Conservation (phyloP, 306 rosid genomes). For the Cicer pinnatifidum region DNA sequence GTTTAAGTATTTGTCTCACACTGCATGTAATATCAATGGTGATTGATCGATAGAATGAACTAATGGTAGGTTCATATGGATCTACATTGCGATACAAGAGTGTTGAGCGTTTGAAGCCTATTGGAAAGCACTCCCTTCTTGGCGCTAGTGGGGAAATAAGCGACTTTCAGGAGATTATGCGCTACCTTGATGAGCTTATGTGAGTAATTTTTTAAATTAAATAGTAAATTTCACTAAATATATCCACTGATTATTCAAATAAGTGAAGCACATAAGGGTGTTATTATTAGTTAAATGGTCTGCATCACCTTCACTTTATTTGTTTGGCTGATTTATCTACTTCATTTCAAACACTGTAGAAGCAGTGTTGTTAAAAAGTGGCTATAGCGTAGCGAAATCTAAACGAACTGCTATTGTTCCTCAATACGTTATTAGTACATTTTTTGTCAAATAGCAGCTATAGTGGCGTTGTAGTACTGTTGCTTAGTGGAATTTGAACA, state of each 20-base stretch:
- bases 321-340: not conserved
- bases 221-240: not conserved
- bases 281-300: conserved; percentile 20
- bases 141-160: conserved; percentile 97
- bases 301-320: conserved; percentile 18
- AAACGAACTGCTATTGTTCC: too few species aligned
- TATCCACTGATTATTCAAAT: conserved; percentile 41
- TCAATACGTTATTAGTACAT: too few species aligned
- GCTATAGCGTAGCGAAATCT: too few species aligned
- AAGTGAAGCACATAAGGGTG: conserved; percentile 17
- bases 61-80: conserved; percentile 83
- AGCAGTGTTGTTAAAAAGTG: not conserved
- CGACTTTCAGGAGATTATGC: conserved; percentile 86
- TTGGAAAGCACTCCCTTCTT: conserved; percentile 89
- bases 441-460: too few species aligned
- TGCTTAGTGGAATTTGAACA: too few species aligned
- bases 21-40: conserved; percentile 7
- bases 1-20: conserved; percentile 7
- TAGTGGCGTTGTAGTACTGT: too few species aligned
- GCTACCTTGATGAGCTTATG: conserved; percentile 85
- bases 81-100: conserved; percentile 94
- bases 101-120: conserved; percentile 78
- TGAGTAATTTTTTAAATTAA: conserved; percentile 45
- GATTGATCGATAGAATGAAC: conserved; percentile 25
- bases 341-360: not conserved